Base-by-base conservation (phyloP, 352 stramenopile genomes). In the Globisporangium emineosum region DNA sequence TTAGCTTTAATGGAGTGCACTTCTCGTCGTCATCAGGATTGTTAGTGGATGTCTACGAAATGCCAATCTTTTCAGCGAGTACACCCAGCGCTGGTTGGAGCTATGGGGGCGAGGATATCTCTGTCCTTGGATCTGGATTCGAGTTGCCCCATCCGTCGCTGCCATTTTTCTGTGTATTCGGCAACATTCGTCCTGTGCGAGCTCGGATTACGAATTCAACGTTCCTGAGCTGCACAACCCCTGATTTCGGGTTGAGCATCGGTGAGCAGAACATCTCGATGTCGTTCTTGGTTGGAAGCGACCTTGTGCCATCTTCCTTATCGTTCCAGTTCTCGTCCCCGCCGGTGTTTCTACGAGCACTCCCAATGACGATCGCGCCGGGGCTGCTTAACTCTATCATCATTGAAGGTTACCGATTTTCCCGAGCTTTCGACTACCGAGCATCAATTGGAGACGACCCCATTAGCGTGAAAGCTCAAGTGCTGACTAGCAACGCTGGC, bases 1-100 rank as follows among this genome's bases (percentile, higher is more conserved):
- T 83, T 25, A 83, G 72, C 43, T 42, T 83, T 0, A 83, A 83
- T 37, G 70, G 67, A 1, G 66, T 35, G 1, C 70, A 83, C 49
- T 64, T 69, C 12, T 79, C 73, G 5, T 56, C 42, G 2, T 62
- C 37, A 2, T 40, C 33, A 13, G 25, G 33, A 9, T 54, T 60
- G 1, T 42, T 65, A 0, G 27, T 64, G 19, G 66, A 67, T 40
- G 51, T 83, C 7, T 77, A 72, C 37, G 50, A 61, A 0, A 25
- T 68, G 2, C 75, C 75, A 30, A 68, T 30, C 4, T 79, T 83
- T 19, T 6, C 61, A 0, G 55, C 19, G 2, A 49, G 75, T 6
- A 47, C 13, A 5, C 49, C 43, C 6, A 51, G 1, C 10, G 67
- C 35, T 8, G 8, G 12, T 10, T 10, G 35, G 15, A 61, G 58